Base-by-base conservation (phyloP, 805 yeast species). In the Maudiozyma pseudohumilis region DNA sequence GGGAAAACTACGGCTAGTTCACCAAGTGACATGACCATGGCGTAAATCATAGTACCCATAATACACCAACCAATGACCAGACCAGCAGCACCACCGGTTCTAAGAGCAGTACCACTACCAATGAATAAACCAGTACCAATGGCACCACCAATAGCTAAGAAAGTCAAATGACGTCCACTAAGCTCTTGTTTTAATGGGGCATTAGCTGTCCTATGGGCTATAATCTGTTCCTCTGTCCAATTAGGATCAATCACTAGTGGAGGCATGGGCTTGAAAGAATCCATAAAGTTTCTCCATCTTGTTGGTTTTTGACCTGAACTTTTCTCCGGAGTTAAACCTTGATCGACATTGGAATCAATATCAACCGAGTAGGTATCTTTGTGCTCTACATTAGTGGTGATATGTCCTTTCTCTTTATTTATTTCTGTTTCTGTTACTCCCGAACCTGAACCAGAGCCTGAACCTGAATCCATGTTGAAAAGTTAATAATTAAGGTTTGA, bases 111-210 rank as follows among this genome's bases (percentile, higher is more conserved):
- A 44, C 85, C 86, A 20, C 82, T 70, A 52, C 85, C 84, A 35
- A 82, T 79, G 46, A 82, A 75, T 39, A 81, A 63, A 55, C 89
- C 92, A 20, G 84, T 76, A 56, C 86, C 85, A 45, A 79, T 75
- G 42, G 78, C 69, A 48, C 84, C 83, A 43, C 82, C 86, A 38
- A 79, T 68, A 17, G 85, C 78, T 43, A 77, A 73, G 77, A 77
- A 72, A 55, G 75, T 80, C 61, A 63, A 65, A 59, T 59, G 73
- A 62, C 80, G 70, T 32, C 63, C 57, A 47, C 73, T 74, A 51
- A 76, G 57, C 11, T 70, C 63, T 46, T 73, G 68, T 34, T 71
- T 62, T 43, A 80, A 63, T 2, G 83, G 86, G 5, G 83, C 64
- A 41, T 65, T 64, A 21, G 80, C 77, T 3, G 60, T 58, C 20